Conservation (phyloP, 495 filamentous ascomycete genomes). For the Penicillium steckii region DNA sequence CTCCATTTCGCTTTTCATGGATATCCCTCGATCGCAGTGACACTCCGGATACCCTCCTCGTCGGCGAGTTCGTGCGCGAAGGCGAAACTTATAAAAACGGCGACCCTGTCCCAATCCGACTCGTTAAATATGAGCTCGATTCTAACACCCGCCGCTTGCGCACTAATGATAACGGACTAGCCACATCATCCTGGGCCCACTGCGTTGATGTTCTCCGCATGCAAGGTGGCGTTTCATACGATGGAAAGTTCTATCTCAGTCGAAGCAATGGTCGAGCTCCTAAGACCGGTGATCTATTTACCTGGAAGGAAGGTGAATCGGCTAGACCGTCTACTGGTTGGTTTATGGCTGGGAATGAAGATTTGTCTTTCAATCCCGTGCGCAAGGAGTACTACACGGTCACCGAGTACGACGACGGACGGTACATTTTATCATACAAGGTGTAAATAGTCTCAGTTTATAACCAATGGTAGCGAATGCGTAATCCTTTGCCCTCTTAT, state of each 20-base stretch:
- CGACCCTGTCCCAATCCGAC: slow-evolving; percentile 15
- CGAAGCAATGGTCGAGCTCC: slow-evolving; percentile 19
- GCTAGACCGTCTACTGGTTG: slow-evolving; percentile 6
- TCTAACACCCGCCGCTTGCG: slow-evolving; percentile 10
- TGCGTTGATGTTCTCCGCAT: slow-evolving; percentile 20
- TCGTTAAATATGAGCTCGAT: slow-evolving; percentile 24
- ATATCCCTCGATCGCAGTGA: slow-evolving; percentile 22
- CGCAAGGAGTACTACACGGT: slow-evolving; percentile 25
- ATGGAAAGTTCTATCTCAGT: slow-evolving; percentile 18
- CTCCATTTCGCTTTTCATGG: slow-evolving; percentile 25
- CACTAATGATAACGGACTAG: slow-evolving; percentile 13
- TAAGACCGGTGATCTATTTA: slow-evolving; percentile 19
- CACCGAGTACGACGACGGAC: slow-evolving; percentile 18
- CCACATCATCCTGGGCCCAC: slow-evolving; percentile 17
- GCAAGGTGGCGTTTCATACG: slow-evolving; percentile 21
- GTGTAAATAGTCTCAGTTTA: too few relatives aligned
- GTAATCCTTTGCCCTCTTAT: too few relatives aligned
- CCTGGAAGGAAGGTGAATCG: slow-evolving; percentile 13
- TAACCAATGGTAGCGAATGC: too few relatives aligned
- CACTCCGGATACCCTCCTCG: slow-evolving; percentile 19
- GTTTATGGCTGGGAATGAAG: slow-evolving; percentile 26
- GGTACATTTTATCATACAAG: slow-evolving; percentile 23
- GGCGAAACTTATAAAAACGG: slow-evolving; percentile 4
- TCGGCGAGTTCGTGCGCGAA: slow-evolving; percentile 20
- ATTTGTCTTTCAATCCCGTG: slow-evolving; percentile 18